Conservation (phyloP, 2,329 filamentous ascomycete species). For the Apiospora hydei region DNA sequence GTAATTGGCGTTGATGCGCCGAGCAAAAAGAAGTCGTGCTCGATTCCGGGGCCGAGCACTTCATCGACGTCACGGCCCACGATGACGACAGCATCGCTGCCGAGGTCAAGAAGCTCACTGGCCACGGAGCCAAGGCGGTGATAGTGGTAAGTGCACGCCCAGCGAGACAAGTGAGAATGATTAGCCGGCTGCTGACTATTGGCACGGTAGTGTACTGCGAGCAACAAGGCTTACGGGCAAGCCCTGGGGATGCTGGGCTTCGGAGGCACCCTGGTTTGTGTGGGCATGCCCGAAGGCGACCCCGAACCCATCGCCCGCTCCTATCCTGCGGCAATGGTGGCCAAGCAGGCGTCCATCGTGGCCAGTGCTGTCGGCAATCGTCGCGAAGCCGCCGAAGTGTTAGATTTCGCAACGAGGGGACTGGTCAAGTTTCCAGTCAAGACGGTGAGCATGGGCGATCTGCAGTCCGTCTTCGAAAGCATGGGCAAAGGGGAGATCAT, state of each 20-base stretch:
- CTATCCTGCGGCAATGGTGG: conserved; percentile 49
- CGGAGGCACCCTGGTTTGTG: conserved; percentile 58
- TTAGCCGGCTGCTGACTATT: neutral
- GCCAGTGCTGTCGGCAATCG: conserved; percentile 59
- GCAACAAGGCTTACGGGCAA: conserved; percentile 58
- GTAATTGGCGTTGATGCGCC: conserved; percentile 72
- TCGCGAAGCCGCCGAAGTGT: conserved; percentile 55
- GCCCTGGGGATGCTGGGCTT: conserved; percentile 54
- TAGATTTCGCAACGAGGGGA: conserved; percentile 56
- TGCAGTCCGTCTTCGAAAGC: conserved; percentile 50
- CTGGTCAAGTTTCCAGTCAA: conserved; percentile 53
- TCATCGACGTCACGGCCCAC: conserved; percentile 63
- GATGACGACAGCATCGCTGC: conserved; percentile 57
- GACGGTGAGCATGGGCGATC: conserved; percentile 54
- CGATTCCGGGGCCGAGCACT: conserved; percentile 70
- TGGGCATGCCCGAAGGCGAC: conserved; percentile 57
- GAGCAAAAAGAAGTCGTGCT: conserved; percentile 65
- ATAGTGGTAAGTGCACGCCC: neutral
- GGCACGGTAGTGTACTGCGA: conserved; percentile 58
- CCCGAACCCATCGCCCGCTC: conserved; percentile 52
- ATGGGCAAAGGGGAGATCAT: conserved; percentile 52
- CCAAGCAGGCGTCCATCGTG: conserved; percentile 52
- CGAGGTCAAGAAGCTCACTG: conserved; percentile 63
- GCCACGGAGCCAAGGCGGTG: conserved; percentile 67
- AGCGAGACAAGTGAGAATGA: neutral